Evolutionary conservation across 192 early-diverging fungal species (phyloP), one percentile per base, ranked within the genome.

Genomic region (Coemansia sp.): DNA sequence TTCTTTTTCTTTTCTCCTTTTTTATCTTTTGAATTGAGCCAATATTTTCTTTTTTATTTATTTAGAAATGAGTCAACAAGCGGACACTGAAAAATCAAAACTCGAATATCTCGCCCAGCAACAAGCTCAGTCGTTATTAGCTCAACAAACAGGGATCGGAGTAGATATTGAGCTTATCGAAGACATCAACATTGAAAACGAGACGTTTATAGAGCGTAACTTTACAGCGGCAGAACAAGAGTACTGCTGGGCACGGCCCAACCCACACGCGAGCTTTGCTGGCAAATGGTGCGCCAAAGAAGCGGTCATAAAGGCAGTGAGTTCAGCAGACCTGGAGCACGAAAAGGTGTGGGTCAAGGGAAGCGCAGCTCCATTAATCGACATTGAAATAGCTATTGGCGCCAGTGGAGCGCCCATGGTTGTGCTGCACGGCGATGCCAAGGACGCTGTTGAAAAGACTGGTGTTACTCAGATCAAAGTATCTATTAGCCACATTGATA

Each of bases 281-380:
- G 96, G 96, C 61, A 89, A 92, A 34, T 98, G 96, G 96, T 92
- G 92, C 8, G 96, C 96, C 63, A 98, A 98, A 88, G 96, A 98
- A 73, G 94, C 96, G 1, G 93, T 95, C 16, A 87, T 98, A 74
- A 98, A 98, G 89, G 95, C 96, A 15, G 90, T 98, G 27, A 91
- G 90, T 46, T 92, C 90, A 9, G 87, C 86, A 0, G 65, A 83
- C 24, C 54, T 70, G 20, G 64, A 74, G 16, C 77, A 77, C 27
- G 79, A 80, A 41, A 86, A 87, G 52, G 93, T 96, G 18, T 92
- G 90, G 89, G 88, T 86, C 38, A 79, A 91, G 63, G 95, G 95
- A 44, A 89, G 90, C 42, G 96, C 84, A 34, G 96, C 96, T 3
- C 93, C 95, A 27, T 72, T 98, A 44, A 89, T 86, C 22, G 95